Percentiles rank a stretch among this genome's conserved stretches.
Conservation (phyloP, 306 rosid genomes). For the Bauhinia variegata region DNA sequence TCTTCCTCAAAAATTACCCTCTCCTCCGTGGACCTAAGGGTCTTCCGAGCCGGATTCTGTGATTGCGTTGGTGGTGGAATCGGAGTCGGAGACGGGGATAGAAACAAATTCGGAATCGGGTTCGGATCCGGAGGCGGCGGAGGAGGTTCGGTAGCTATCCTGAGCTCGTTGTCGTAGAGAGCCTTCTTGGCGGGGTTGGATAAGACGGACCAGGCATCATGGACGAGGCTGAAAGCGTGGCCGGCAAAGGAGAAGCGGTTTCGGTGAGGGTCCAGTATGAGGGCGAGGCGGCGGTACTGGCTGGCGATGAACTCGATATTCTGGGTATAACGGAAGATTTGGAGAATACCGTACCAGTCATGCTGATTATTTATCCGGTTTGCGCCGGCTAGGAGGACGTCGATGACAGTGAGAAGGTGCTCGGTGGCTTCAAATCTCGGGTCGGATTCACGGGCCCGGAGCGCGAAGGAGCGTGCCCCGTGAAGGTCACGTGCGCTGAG, state of each 20-base stretch:
- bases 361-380: slow-evolving; percentile 58
- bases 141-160: slow-evolving; percentile 41
- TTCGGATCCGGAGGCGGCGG: slow-evolving; percentile 32
- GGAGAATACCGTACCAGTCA: slow-evolving; percentile 73
- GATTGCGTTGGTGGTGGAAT: slow-evolving; percentile 20
- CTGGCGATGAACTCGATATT: slow-evolving; percentile 69
- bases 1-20: slow-evolving; percentile 39
- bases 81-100: neutral
- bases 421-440: slow-evolving; percentile 71
- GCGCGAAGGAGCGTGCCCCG: slow-evolving; percentile 81
- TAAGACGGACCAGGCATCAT: slow-evolving; percentile 83
- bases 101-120: slow-evolving; percentile 17
- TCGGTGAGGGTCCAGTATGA: slow-evolving; percentile 64
- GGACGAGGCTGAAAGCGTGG: slow-evolving; percentile 70
- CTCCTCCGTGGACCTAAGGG: slow-evolving; percentile 41
- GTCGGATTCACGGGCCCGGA: slow-evolving; percentile 86
- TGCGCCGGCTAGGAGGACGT: slow-evolving; percentile 71
- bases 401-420: slow-evolving; percentile 71
- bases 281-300: slow-evolving; percentile 75
- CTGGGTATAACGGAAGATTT: slow-evolving; percentile 61
- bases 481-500: slow-evolving; percentile 74
- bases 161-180: slow-evolving; percentile 61
- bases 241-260: slow-evolving; percentile 62
- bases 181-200: slow-evolving; percentile 64
- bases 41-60: slow-evolving; percentile 38